Base-by-base conservation (phyloP, 208 protist genomes). In the Wallacemonas collosoma region DNA sequence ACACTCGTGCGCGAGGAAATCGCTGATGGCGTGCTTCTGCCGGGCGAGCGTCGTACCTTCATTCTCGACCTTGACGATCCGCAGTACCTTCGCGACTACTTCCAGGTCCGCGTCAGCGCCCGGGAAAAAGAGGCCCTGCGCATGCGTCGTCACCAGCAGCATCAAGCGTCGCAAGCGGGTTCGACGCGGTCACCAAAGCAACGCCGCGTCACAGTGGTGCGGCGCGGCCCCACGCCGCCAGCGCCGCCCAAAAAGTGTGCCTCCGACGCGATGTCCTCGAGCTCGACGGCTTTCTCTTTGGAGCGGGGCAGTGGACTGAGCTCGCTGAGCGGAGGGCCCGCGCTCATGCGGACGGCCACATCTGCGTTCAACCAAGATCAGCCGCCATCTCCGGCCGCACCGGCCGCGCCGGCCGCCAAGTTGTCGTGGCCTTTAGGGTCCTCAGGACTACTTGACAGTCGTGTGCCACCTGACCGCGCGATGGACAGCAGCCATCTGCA, bases 11-110 rank as follows among this genome's bases (percentile, higher is more conserved):
- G 60, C 1, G 75, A 83, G 17, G 77, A 76, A 35, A 44, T 92
- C 40, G 75, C 79, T 1, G 83, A 92, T 68, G 74, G 77, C 61
- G 67, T 89, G 26, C 69, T 89, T 35, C 73, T 84, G 7, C 87
- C 87, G 14, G 83, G 83, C n/a, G 79, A 89, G 53, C 62, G 69
- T 12, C 56, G 68, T 1, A 66, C 51, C 50, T 67, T 88, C 15
- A 26, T 80, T 45, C 54, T 88, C 2, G 76, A 83, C 51, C 62
- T 79, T 40, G 54, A 69, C 41, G 65, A 72, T 51, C 79, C 73
- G 11, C 50, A 26, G 70, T 78, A 35, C 64, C 73, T 45, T 14
- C 60, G 26, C 54, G 63, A n/a, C 51, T 78, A 17, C 38, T 75
- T 62, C 56, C 15, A 62, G 56, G 56, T 17, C 7, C 56, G 56